Evolutionary conservation across 768 basidiomycete genomes (phyloP).

Genomic region (Auricularia sp.): DNA sequence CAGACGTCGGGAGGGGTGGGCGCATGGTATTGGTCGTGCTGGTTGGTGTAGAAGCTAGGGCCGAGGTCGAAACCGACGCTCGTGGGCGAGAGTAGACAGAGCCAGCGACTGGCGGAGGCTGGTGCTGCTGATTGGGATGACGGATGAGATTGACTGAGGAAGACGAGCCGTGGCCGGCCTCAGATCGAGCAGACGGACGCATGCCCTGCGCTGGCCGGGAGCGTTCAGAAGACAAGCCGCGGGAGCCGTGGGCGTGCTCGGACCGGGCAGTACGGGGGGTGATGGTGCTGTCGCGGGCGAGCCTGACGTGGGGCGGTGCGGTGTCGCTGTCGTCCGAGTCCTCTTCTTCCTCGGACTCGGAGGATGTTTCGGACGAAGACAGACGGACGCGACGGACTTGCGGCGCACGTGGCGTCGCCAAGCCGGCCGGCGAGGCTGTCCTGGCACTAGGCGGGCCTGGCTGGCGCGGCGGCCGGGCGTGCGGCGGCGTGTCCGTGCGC

Average conservation of each 20-base stretch:
- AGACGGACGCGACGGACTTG: not conserved
- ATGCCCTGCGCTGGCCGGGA: not conserved
- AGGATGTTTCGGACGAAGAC: not conserved
- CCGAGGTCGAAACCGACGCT: not conserved
- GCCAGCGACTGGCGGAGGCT: not conserved
- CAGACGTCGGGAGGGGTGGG: not conserved
- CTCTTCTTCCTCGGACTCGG: slow-evolving; percentile 2
- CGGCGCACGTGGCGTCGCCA: not conserved
- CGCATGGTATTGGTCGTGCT: not conserved
- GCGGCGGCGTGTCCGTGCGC: not conserved
- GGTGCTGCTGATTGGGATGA: not conserved
- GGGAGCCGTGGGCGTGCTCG: not conserved
- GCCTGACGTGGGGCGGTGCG: not conserved
- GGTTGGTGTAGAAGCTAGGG: not conserved
- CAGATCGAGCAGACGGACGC: not conserved
- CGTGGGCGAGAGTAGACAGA: not conserved
- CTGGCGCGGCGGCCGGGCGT: not conserved
- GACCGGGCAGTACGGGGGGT: not conserved
- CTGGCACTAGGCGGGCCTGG: not conserved
- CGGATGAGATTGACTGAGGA: slow-evolving; percentile 2
- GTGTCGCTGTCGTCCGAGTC: slow-evolving; percentile 1
- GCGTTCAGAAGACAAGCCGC: not conserved
- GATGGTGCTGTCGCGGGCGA: not conserved
- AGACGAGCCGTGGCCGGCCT: slow-evolving; percentile 4
- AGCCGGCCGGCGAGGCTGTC: not conserved